phyloP scores from a whole-genome alignment of 345 rosid genomes.

The Chamaenerion angustifolium region DNA sequence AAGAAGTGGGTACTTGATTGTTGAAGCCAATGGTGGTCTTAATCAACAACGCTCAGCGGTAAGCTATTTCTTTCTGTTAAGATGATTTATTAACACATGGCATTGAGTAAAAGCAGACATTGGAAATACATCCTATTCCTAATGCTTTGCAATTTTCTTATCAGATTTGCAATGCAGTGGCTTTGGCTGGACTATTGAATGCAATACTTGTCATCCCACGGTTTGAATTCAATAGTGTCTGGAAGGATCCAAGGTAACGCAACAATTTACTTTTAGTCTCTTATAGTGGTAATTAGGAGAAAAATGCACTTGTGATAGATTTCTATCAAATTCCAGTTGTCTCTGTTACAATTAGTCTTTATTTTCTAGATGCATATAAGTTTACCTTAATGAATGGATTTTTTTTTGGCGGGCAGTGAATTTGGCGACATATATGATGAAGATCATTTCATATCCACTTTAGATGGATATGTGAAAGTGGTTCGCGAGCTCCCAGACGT shows the following conservation, averaged over 20 bases:
- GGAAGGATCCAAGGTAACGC: constrained; percentile 80
- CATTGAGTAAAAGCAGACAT: too few relatives aligned
- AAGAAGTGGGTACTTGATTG: constrained; percentile 54
- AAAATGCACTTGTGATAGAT: too few relatives aligned
- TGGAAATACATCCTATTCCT: neutral
- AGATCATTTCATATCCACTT: constrained; percentile 61
- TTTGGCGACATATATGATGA: constrained; percentile 75
- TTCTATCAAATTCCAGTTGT: too few relatives aligned
- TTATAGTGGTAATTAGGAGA: too few relatives aligned
- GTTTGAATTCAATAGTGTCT: constrained; percentile 63
- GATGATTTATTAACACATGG: too few relatives aligned
- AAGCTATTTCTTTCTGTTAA: constrained; percentile 9
- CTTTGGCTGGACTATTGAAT: constrained; percentile 83
- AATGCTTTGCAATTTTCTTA: constrained; percentile 9
- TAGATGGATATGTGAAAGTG: constrained; percentile 55
- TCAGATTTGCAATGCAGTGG: constrained; percentile 95
- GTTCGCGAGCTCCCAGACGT: constrained; percentile 61
- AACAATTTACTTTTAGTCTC: neutral
- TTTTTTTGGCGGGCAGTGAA: constrained; percentile 30
- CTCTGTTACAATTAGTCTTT: too few relatives aligned
- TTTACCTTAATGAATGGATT: neutral
- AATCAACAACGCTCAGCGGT: constrained; percentile 97
- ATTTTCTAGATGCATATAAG: too few relatives aligned
- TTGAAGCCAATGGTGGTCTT: constrained; percentile 94
- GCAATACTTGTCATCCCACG: constrained; percentile 68